Evolutionary conservation across 2,329 filamentous ascomycete species (phyloP), one percentile per base, ranked within the genome.

Genomic region (Acarospora socialis): DNA sequence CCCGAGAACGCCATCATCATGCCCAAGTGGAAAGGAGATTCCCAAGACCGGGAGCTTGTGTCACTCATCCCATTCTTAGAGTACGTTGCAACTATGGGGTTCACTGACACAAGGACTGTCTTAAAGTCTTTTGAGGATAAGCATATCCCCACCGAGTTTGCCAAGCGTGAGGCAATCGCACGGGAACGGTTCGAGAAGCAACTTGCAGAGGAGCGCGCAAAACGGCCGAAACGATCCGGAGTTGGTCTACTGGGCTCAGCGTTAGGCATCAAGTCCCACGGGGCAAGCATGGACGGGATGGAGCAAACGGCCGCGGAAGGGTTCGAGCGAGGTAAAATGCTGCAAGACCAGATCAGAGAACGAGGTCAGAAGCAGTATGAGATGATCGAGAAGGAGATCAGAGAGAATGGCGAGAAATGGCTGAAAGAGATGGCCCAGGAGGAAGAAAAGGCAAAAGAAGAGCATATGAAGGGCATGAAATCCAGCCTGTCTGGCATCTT

Each of bases 1-100:
- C 90, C 90, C n/a, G 83, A 93, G 49, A 98, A 98, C 56, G 83
- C 90, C 43, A 90, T 98, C 44, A 63, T 95, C 28, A 64, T 98
- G 18, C 74, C 83, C 18, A 84, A 86, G 46, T 98, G 90, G 90
- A 80, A 68, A 34, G 90, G 90, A 20, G 70, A 92, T 43, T 59
- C 75, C 28, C 72, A 76, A 46, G 87, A 98, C 56, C 83, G 76
- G 51, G 81, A 83, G 28, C 77, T 98, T 7, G 80, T 98, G 14
- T 71, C 76, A 3, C 64, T 94, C 29, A 92, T 98, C 37, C 90
- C 90, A 8, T 94, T 98, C 73, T 75, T 98, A 40, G 90, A 98
- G 61, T 95, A 94, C 57, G 73, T 98, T 43, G 82, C 84, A 43
- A 90, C 84, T 13, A 93, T 95, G 81, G 79, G 84, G 43, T 81